Evolutionary conservation across 441 rosid genomes (phyloP).

Genomic region (Brassica balearica): DNA sequence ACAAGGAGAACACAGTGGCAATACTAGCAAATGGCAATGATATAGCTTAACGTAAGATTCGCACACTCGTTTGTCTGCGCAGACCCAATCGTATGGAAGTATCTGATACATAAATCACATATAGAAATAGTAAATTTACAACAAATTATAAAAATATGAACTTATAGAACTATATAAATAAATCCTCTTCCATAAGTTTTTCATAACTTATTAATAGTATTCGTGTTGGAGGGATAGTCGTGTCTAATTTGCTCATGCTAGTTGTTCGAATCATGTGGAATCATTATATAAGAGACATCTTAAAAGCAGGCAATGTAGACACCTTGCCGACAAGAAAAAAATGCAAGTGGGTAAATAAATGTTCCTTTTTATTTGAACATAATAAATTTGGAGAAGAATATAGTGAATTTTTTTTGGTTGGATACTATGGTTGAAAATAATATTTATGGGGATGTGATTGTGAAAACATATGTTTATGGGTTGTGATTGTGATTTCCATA

Average conservation of each 20-base stretch:
- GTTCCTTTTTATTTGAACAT: background rate
- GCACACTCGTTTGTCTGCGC: background rate
- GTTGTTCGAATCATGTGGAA: slow-evolving; percentile 15
- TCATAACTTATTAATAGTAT: background rate
- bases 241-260: background rate
- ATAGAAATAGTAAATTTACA: background rate
- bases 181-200: background rate
- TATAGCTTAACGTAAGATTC: background rate
- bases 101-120: background rate
- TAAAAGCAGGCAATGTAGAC: slow-evolving; percentile 32
- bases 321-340: slow-evolving; percentile 40
- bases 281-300: background rate
- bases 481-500: background rate
- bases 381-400: slow-evolving; percentile 7
- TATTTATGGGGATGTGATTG: background rate
- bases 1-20: background rate
- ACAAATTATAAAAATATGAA: background rate
- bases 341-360: slow-evolving; percentile 29
- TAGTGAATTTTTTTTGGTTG: background rate
- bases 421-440: background rate
- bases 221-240: slow-evolving; percentile 6
- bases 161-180: background rate
- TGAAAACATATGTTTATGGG: background rate
- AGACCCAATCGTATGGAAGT: background rate
- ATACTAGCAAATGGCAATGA: background rate